Evolutionary conservation across 2,329 filamentous ascomycete genomes (phyloP).

Genomic region (Fusarium sp.): DNA sequence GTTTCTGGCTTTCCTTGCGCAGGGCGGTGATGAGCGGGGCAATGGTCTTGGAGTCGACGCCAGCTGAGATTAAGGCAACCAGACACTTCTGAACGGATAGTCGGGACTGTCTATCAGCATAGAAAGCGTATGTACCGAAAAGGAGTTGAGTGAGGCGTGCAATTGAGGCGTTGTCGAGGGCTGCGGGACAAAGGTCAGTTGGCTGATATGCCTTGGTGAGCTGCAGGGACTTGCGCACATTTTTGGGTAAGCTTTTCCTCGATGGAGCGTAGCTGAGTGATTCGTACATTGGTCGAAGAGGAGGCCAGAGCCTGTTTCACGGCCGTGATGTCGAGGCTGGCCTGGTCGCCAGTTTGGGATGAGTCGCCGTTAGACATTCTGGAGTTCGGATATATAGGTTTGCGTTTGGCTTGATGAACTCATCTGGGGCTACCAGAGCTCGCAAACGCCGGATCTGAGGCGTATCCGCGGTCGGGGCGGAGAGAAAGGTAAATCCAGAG

Average conservation of each 20-base stretch:
- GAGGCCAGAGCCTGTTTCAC: slow-evolving; percentile 66
- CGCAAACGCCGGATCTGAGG: slow-evolving; percentile 28
- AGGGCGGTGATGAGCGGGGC: slow-evolving; percentile 74
- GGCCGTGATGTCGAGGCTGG: slow-evolving; percentile 62
- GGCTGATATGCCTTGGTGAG: slow-evolving; percentile 13
- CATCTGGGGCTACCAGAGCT: slow-evolving; percentile 52
- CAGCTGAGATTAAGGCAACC: slow-evolving; percentile 70
- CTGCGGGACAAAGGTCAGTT: slow-evolving; percentile 50
- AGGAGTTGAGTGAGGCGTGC: slow-evolving; percentile 75
- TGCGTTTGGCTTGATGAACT: slow-evolving; percentile 42
- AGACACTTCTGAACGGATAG: slow-evolving; percentile 86
- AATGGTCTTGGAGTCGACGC: slow-evolving; percentile 66
- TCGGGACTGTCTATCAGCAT: slow-evolving; percentile 86
- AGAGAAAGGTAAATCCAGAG: slow-evolving; percentile 3
- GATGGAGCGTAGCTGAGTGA: slow-evolving; percentile 65
- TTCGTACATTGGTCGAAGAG: slow-evolving; percentile 70
- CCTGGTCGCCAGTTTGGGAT: slow-evolving; percentile 58
- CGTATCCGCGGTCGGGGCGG: slow-evolving; percentile 25
- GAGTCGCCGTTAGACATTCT: slow-evolving; percentile 53
- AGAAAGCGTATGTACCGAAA: slow-evolving; percentile 88
- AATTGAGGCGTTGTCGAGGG: slow-evolving; percentile 61
- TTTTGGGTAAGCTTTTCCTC: slow-evolving; percentile 68
- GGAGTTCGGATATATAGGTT: slow-evolving; percentile 41
- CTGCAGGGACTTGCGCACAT: slow-evolving; percentile 55
- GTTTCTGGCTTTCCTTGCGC: slow-evolving; percentile 79